Evolutionary conservation across 108 stramenopile genomes (phyloP).

Genomic region (Pseudonitzschia multiseries): DNA sequence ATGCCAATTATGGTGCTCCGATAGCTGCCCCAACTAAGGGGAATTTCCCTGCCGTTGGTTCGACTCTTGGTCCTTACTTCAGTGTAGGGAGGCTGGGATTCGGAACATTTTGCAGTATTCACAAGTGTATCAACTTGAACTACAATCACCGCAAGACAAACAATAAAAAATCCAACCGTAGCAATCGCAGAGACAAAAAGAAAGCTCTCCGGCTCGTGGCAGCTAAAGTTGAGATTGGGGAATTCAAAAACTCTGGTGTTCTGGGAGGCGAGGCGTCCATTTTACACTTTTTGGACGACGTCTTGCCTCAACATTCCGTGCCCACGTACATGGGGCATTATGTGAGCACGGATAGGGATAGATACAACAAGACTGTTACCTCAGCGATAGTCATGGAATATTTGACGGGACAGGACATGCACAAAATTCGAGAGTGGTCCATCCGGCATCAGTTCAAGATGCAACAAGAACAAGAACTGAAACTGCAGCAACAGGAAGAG

Average conservation of each 20-base stretch:
- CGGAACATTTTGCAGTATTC: constrained; percentile 87
- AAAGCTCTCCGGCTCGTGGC: constrained; percentile 57
- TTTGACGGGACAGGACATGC: constrained; percentile 82
- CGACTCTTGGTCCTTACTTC: constrained; percentile 70
- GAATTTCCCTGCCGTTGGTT: constrained; percentile 64
- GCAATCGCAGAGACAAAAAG: neutral
- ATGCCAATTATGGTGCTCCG: constrained; percentile 31
- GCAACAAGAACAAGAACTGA: constrained; percentile 4
- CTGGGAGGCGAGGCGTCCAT: constrained; percentile 78
- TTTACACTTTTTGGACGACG: constrained; percentile 55
- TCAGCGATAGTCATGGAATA: constrained; percentile 88
- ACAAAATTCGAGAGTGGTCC: constrained; percentile 62
- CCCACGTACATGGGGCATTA: constrained; percentile 76
- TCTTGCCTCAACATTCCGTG: constrained; percentile 53
- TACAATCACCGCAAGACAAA: constrained; percentile 36
- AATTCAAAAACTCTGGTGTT: constrained; percentile 78
- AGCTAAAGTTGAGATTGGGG: constrained; percentile 80
- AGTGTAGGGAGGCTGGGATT: constrained; percentile 73
- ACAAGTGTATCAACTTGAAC: constrained; percentile 75
- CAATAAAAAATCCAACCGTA: neutral
- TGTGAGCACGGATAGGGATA: constrained; percentile 16
- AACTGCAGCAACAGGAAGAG: neutral
- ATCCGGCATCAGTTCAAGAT: constrained; percentile 8
- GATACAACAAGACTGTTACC: constrained; percentile 15
- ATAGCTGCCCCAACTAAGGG: constrained; percentile 33